Base-by-base conservation (phyloP, 2,329 filamentous ascomycete genomes). In the Verticillium albo-atrum region DNA sequence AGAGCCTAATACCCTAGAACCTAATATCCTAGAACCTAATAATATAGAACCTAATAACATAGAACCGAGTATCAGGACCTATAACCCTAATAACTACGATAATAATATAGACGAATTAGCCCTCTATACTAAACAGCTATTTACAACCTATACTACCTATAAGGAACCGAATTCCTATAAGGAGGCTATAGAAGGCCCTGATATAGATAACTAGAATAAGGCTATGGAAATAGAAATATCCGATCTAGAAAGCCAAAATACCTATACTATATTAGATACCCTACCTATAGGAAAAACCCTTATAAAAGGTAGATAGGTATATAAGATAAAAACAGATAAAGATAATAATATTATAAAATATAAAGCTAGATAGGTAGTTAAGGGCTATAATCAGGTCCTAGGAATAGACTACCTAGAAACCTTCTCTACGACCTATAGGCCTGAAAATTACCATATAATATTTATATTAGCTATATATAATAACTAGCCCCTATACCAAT, bases 111-210 rank as follows among this genome's bases (percentile, higher is more conserved):
- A 52, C 27, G 23, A 53, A 51, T n/a, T 59, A 37, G 47, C 15
- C n/a, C 52, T 26, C 14, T 27, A 50, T n/a, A 42, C 10, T 1
- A 14, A 59, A 28, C 15, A 27, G 32, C 28, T 59, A 55, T 54
- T 55, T 55, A 55, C 55, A 47, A 42, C 55, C 57, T 57, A 60
- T 25, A 47, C 9, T 32, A 32, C 30, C 30, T 32, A 32, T 32
- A 32, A 32, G 2, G 30, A 32, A 32, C 61, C 50, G 7, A 55
- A 20, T 58, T 17, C 25, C 42, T 37, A 32, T 32, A 32, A 32
- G 14, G 30, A 32, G 7, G 30, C 34, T 42, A 55, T 10, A 17
- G 30, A 32, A 32, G 30, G 28, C 28, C 28, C 28, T 30, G 9
- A 30, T 30, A 30, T 30, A 30, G 28, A 35, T 35, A 35, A 35